Evolutionary conservation across 2,329 filamentous ascomycete species (phyloP).

Genomic region (Ceratocystiopsis minuta): DNA sequence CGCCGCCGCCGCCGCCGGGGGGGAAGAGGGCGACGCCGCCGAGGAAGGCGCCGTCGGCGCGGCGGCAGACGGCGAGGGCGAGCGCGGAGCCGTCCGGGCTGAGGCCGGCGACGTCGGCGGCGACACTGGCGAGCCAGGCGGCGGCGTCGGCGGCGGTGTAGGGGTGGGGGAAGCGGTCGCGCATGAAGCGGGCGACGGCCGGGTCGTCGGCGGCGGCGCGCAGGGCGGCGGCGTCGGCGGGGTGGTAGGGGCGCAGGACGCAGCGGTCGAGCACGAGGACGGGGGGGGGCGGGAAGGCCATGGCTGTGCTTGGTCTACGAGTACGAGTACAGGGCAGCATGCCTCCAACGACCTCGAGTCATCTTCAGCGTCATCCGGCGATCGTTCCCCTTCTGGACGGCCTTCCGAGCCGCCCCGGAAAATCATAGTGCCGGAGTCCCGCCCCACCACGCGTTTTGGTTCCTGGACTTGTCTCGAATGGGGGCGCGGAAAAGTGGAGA

Average conservation of each 20-base stretch:
- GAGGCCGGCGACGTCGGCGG: conserved; percentile 1
- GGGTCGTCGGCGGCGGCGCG: conserved; percentile 20
- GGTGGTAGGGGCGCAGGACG: conserved; percentile 23
- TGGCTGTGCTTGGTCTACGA: too few relatives aligned
- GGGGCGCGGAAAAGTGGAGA: too few relatives aligned
- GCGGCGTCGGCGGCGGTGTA: conserved; percentile 24
- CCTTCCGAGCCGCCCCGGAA: too few relatives aligned
- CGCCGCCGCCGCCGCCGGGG: conserved; percentile 15
- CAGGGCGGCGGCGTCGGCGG: conserved; percentile 20
- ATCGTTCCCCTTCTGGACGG: too few relatives aligned
- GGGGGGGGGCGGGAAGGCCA: conserved; percentile 4
- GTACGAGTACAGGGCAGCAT: too few relatives aligned
- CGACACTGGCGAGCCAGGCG: conserved; percentile 11
- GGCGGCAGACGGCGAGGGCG: conserved; percentile 19
- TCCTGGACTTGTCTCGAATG: too few relatives aligned
- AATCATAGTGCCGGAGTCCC: too few relatives aligned
- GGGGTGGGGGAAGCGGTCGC: conserved; percentile 26
- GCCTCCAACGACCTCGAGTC: too few relatives aligned
- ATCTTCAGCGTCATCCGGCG: too few relatives aligned
- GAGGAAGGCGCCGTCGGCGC: conserved; percentile 15
- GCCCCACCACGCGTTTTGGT: too few relatives aligned
- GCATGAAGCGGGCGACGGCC: conserved; percentile 21
- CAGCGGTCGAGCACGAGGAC: conserved; percentile 15
- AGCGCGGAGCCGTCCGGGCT: conserved; percentile 1
- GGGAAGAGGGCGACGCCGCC: conserved; percentile 24